Base-by-base conservation (phyloP, 169 alveolate species). In the Neospora caninum region DNA sequence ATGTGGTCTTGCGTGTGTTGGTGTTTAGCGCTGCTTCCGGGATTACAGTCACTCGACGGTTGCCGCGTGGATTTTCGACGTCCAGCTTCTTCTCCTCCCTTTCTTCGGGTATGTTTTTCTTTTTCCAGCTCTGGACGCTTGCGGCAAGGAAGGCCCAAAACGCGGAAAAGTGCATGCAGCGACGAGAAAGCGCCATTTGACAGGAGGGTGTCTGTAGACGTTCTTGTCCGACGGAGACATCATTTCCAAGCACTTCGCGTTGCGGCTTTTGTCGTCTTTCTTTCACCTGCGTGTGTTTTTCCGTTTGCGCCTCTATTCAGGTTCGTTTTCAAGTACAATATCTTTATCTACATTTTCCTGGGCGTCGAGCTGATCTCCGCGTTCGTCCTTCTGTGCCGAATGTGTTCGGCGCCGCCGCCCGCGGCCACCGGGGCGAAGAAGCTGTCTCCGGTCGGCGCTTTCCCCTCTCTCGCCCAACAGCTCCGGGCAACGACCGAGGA, bases 51-150 rank as follows among this genome's bases (percentile, higher is more conserved):
- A 82, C 36, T 43, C 53, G 67, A 82, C 89, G 6, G 64, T 82
- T 22, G 89, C 89, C 67, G 89, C 89, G 64, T 82, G 89, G 89
- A 42, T 82, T 36, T 82, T 82, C 41, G 89, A 38, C 36, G 89
- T 82, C 25, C 89, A 82, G 89, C 34, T 42, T 13, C 34, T 42
- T 36, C 41, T 82, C 64, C 89, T 82, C 41, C 89, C 89, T 22
- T 82, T 82, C 64, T 82, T 82, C 64, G 89, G 89, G 89, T 82
- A 29, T 13, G 58, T 49, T 49, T 13, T 49, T 13, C 58, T 49
- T 49, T 49, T 13, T 49, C 13, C 58, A 49, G 58, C 58, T 49
- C 13, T 34, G 7, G 39, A 69, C 7, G 6, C 82, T 69, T 69
- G 13, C 22, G 82, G 82, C 42, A 20, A 69, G 18, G 82, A 34